Percentiles rank a stretch among this genome's conserved stretches.
Evolutionary conservation across 192 early-diverging fungal genomes (phyloP).

Genomic region (Umbelopsis sp.): DNA sequence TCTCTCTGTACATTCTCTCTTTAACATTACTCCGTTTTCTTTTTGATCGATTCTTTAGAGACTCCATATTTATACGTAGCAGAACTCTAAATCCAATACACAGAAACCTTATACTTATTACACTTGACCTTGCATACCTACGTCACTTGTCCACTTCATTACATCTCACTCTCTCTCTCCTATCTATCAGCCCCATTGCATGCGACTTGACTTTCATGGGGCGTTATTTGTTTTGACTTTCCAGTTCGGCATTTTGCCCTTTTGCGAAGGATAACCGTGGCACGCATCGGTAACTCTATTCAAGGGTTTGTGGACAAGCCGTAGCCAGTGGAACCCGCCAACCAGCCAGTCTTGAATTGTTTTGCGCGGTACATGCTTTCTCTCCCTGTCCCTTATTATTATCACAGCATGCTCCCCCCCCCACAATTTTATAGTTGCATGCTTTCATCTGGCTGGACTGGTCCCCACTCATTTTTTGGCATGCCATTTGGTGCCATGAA

Average conservation of each 20-base stretch:
- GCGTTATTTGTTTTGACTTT: background rate
- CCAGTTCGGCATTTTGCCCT: constrained; percentile 17
- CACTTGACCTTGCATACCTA: too few species aligned
- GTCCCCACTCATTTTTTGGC: background rate
- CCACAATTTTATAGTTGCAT: too few species aligned
- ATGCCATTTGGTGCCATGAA: too few species aligned
- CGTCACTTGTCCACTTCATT: background rate
- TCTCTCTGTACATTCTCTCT: background rate
- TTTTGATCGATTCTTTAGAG: background rate
- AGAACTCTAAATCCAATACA: too few species aligned
- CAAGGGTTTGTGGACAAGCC: background rate
- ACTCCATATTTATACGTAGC: background rate
- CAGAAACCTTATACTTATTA: too few species aligned
- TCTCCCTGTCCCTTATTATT: too few species aligned
- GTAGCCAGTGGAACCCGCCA: background rate
- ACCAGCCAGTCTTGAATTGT: background rate
- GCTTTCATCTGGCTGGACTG: background rate
- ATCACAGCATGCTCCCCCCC: too few species aligned
- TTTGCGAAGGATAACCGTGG: constrained; percentile 3
- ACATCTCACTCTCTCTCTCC: background rate
- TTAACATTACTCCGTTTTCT: background rate
- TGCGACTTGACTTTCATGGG: background rate
- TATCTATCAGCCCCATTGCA: too few species aligned
- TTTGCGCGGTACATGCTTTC: too few species aligned
- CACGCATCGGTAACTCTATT: background rate